Percentiles rank a stretch among this genome's conserved stretches.
Evolutionary conservation across 495 filamentous ascomycete genomes (phyloP).

Genomic region (Letharia lupina): DNA sequence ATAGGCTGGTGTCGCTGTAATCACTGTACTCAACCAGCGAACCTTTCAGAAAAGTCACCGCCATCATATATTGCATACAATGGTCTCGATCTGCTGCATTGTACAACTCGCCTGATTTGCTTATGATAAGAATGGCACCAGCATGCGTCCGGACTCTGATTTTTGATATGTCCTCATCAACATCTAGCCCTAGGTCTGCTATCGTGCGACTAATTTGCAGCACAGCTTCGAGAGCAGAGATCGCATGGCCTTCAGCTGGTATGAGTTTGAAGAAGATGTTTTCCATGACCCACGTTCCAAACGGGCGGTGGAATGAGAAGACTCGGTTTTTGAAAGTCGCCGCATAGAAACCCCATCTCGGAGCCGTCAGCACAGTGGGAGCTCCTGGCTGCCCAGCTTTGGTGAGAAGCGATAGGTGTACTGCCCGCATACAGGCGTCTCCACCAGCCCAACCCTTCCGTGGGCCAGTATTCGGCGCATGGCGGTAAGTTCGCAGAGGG

Average conservation of each 20-base stretch:
- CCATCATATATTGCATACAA: no score
- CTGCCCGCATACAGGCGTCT: slow-evolving; percentile 38
- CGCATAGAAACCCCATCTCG: slow-evolving; percentile 35
- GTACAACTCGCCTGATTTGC: no score
- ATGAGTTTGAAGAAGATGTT: slow-evolving; percentile 36
- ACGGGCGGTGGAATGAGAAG: slow-evolving; percentile 27
- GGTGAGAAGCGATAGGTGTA: slow-evolving; percentile 34
- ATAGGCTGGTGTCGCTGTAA: no score
- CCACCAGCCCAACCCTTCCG: slow-evolving; percentile 44
- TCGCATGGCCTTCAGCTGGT: slow-evolving; percentile 34
- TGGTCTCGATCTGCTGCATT: no score
- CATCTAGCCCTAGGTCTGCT: no score
- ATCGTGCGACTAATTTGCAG: slow-evolving; percentile 1
- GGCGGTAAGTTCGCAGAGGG: slow-evolving; percentile 33
- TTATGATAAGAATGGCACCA: no score
- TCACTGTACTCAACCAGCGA: no score
- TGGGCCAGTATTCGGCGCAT: slow-evolving; percentile 32
- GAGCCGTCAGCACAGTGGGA: slow-evolving; percentile 28
- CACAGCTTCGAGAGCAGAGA: slow-evolving; percentile 34
- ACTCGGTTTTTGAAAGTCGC: slow-evolving; percentile 24
- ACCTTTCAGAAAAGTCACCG: no score
- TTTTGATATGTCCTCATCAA: no score
- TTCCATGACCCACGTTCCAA: slow-evolving; percentile 30
- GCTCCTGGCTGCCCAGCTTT: slow-evolving; percentile 33
- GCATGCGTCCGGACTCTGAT: no score